Percentiles rank a stretch among this genome's conserved stretches.
These are phyloP conservation scores for Populus hybrid DNA, from an alignment of 441 rosid genomes.

Conservation along the genomic window DNA sequence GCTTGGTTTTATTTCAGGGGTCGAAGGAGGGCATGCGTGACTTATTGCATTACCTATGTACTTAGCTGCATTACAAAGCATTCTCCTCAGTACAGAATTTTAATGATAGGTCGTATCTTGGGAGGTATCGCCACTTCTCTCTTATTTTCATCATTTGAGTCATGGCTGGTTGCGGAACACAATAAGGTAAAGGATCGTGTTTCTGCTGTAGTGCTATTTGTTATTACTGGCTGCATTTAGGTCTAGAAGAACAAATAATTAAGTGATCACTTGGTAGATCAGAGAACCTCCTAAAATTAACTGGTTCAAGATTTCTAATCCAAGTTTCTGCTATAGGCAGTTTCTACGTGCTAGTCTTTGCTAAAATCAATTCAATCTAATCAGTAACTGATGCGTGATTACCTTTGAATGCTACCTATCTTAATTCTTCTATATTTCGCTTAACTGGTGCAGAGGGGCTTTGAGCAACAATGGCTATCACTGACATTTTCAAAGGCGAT, in stretches of 20 bases:
- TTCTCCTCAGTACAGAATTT: constrained; percentile 77
- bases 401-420: constrained; percentile 3
- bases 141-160: constrained; percentile 87
- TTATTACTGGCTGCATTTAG: neutral
- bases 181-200: constrained; percentile 52
- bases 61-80: constrained; percentile 93
- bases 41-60: constrained; percentile 81
- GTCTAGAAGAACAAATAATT: neutral
- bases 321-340: neutral
- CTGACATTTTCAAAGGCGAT: constrained; percentile 92
- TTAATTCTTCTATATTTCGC: neutral
- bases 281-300: neutral
- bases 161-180: constrained; percentile 98
- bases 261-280: neutral
- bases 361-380: neutral
- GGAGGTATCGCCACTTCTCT: constrained; percentile 97
- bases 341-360: neutral
- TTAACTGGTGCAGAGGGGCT: constrained; percentile 64
- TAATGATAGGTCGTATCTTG: constrained; percentile 85
- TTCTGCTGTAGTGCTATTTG: neutral
- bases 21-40: constrained; percentile 84
- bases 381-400: neutral
- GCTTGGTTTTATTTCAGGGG: constrained; percentile 51
- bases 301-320: neutral
- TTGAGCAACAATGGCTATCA: constrained; percentile 91